phyloP scores from a whole-genome alignment of 768 basidiomycete genomes.

The Rhodotorula paludigena region DNA sequence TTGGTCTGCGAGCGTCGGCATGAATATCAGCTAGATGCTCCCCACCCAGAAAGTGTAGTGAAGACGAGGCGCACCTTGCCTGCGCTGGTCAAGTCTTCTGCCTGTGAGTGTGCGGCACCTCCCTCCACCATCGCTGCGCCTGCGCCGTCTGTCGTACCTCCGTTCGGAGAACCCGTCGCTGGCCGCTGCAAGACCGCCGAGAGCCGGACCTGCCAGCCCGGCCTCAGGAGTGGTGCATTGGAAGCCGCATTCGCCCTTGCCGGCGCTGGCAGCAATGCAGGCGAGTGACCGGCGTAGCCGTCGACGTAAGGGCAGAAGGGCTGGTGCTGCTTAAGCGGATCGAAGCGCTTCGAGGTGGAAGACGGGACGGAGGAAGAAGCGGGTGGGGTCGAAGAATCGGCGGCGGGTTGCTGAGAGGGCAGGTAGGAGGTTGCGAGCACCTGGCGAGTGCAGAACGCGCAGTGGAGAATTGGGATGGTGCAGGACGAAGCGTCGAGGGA shows the following conservation, averaged over 20 bases:
- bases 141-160: neutral
- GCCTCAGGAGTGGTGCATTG: constrained; percentile 9
- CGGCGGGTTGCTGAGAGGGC: neutral
- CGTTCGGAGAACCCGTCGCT: too few relatives aligned
- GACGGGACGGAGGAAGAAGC: neutral
- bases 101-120: too few relatives aligned
- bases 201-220: constrained; percentile 22
- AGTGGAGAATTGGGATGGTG: constrained; percentile 12
- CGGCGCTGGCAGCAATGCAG: neutral
- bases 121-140: neutral
- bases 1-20: neutral
- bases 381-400: too few relatives aligned
- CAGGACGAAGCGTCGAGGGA: neutral
- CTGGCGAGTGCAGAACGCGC: constrained; percentile 17
- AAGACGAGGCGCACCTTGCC: constrained; percentile 8
- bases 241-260: neutral
- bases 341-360: neutral
- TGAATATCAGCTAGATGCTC: neutral
- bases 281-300: neutral
- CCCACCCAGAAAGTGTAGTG: neutral
- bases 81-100: neutral
- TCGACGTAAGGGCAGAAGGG: constrained; percentile 25
- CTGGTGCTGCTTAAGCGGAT: constrained; percentile 17
- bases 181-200: constrained; percentile 12
- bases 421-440: constrained; percentile 23